Evolutionary conservation across 768 basidiomycete species (phyloP).

Genomic region (Mycena indigotica): DNA sequence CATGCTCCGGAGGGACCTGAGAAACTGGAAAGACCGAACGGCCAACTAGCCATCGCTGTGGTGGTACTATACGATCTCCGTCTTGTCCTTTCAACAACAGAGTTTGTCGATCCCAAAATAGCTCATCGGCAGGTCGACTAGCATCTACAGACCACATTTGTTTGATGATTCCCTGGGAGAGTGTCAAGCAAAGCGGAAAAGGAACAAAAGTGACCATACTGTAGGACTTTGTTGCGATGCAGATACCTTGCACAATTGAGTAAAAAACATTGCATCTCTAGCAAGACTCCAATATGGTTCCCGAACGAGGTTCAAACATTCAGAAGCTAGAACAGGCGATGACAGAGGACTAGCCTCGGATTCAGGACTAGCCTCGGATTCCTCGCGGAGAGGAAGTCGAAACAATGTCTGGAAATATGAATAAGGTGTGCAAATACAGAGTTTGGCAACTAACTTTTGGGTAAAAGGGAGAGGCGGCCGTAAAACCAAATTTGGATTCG

Average conservation of each 20-base stretch:
- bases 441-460: conserved; percentile 1
- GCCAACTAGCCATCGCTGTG: conserved; percentile 15
- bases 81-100: neutral
- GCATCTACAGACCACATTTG: conserved; percentile 11
- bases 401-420: conserved; percentile 22
- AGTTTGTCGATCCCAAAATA: neutral
- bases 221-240: conserved; percentile 3
- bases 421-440: neutral
- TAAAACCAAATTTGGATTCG: conserved; percentile 22
- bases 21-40: conserved; percentile 12
- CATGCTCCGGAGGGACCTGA: conserved; percentile 7
- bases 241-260: conserved; percentile 10
- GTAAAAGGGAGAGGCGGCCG: conserved; percentile 2
- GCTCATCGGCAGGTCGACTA: neutral
- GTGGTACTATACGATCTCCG: neutral
- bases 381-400: conserved; percentile 22
- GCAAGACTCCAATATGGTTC: conserved; percentile 17
- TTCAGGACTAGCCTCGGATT: no score
- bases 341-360: conserved; percentile 10
- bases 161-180: neutral
- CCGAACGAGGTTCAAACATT: conserved; percentile 18
- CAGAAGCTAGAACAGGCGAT: conserved; percentile 3
- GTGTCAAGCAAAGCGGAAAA: neutral
- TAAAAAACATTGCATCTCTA: conserved; percentile 20
- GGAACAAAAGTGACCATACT: conserved; percentile 2